These are phyloP conservation scores for Penicillium paneum DNA, from an alignment of 2,329 filamentous ascomycete genomes.

Conservation along the genomic window DNA sequence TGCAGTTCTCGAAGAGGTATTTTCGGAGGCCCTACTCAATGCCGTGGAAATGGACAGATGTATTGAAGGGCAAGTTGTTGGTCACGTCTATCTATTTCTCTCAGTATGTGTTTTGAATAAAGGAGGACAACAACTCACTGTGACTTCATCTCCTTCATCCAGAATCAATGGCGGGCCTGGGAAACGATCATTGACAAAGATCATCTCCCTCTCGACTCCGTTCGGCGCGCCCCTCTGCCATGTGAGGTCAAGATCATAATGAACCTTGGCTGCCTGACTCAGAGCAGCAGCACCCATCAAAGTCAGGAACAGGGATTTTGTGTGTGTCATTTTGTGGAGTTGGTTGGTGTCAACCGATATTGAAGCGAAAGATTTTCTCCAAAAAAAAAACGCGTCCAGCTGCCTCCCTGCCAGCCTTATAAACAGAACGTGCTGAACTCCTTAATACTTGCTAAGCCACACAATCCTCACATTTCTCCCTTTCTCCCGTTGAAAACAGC, in stretches of 20 bases:
- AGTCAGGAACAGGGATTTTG: background rate
- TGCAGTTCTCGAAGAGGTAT: background rate
- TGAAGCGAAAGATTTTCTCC: background rate
- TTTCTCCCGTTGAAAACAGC: background rate
- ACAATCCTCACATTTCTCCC: background rate
- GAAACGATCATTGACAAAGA: slow-evolving; percentile 15
- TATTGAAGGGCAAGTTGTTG: slow-evolving; percentile 16
- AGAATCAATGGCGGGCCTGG: slow-evolving; percentile 12
- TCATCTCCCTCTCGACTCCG: slow-evolving; percentile 2
- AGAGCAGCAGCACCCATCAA: background rate
- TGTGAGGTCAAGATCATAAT: background rate
- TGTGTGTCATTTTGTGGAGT: background rate
- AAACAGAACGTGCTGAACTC: background rate
- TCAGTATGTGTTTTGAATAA: background rate
- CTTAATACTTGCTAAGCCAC: background rate
- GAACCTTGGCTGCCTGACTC: background rate
- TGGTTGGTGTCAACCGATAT: background rate
- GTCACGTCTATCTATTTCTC: slow-evolving; percentile 10
- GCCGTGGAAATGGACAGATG: slow-evolving; percentile 18
- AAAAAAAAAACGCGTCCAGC: background rate
- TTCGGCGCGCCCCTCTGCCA: background rate
- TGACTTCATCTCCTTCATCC: slow-evolving; percentile 14
- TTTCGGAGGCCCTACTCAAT: slow-evolving; percentile 7
- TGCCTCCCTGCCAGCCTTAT: background rate
- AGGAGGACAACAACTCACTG: background rate